phyloP scores from a whole-genome alignment of 257 asterid species.

The Solanum boliviense region DNA sequence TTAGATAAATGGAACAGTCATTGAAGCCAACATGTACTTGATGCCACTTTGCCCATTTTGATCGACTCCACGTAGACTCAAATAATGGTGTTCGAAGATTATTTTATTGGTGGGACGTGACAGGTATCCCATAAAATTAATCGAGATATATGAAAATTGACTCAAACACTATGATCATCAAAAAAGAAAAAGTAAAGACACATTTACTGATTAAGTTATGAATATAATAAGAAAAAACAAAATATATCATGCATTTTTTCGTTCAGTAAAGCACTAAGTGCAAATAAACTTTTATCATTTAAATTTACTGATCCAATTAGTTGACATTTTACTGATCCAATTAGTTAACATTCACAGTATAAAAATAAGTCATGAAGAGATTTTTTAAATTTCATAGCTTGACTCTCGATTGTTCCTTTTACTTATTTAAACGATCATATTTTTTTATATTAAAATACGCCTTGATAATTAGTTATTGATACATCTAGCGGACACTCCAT shows the following conservation, averaged over 20 bases:
- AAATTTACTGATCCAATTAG: too few relatives aligned
- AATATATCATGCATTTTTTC: too few relatives aligned
- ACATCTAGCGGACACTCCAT: neutral
- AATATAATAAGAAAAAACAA: rapidly evolving
- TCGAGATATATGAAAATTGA: rapidly evolving
- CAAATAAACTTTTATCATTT: too few relatives aligned
- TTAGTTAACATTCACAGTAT: too few relatives aligned
- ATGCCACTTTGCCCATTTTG: neutral
- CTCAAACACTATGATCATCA: rapidly evolving
- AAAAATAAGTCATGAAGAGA: too few relatives aligned
- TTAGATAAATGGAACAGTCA: neutral
- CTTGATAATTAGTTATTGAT: neutral
- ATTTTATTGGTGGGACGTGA: too few relatives aligned
- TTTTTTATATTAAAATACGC: neutral
- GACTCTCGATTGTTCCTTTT: neutral
- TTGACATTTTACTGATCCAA: too few relatives aligned
- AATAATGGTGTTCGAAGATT: neutral
- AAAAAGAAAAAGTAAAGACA: neutral
- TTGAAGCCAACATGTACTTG: neutral
- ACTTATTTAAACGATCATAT: neutral
- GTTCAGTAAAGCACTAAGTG: neutral
- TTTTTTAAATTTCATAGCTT: neutral
- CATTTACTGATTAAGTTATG: too few relatives aligned
- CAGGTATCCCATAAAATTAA: rapidly evolving
- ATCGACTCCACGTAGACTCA: neutral